phyloP scores from a whole-genome alignment of 106 monocot genomes.

The Dendrobium huoshanense region DNA sequence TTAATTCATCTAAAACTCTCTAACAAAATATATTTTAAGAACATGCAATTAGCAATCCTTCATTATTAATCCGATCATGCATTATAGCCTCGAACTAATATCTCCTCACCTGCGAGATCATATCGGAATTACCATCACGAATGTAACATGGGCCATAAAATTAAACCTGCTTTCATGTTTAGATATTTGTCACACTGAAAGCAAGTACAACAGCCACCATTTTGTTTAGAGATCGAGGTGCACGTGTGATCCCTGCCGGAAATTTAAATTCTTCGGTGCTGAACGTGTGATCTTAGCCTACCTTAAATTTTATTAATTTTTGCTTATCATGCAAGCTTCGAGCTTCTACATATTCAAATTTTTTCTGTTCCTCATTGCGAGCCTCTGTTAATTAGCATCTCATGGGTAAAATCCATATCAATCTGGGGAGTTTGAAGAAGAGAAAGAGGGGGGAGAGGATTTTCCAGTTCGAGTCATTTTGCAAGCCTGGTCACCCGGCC shows the following conservation, averaged over 20 bases:
- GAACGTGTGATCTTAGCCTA: not conserved
- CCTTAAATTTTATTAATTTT: not conserved
- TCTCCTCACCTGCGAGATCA: not conserved
- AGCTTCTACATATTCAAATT: not conserved
- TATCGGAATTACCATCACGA: not conserved
- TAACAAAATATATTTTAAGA: not conserved
- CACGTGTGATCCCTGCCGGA: not conserved
- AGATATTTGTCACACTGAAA: constrained; percentile 3
- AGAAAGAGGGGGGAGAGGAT: constrained; percentile 58
- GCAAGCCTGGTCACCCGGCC: constrained; percentile 49
- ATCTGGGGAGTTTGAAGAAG: constrained; percentile 31
- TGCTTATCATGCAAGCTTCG: not conserved
- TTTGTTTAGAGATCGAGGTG: not conserved
- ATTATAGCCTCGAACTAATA: no score
- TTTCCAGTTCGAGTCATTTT: constrained; percentile 57
- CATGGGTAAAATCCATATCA: constrained; percentile 27
- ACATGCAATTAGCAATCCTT: not conserved
- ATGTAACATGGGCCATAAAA: not conserved
- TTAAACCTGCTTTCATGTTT: not conserved
- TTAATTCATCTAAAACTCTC: not conserved
- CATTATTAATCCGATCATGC: not conserved
- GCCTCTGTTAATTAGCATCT: not conserved
- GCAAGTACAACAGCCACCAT: not conserved
- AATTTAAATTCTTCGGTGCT: constrained; percentile 2
- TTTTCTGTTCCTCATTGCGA: not conserved